phyloP scores from a whole-genome alignment of 352 stramenopile species.

The Globisporangium cylindrosporum region DNA sequence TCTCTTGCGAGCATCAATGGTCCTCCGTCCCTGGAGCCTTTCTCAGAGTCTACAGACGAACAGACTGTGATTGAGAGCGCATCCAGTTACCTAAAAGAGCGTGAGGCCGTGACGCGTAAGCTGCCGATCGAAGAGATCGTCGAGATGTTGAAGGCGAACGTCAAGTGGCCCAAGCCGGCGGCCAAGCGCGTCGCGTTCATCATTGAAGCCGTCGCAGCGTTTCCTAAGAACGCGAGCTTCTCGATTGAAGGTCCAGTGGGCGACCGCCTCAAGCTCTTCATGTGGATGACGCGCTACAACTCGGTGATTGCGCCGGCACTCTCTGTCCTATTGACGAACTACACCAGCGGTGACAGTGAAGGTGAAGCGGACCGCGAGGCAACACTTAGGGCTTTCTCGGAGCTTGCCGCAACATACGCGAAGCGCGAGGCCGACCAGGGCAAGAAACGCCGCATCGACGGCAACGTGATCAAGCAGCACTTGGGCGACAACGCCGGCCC shows the following conservation, averaged over 20 bases:
- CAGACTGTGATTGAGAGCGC: conserved; percentile 36
- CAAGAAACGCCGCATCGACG: conserved; percentile 38
- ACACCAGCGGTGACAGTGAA: neutral
- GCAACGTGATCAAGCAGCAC: conserved; percentile 36
- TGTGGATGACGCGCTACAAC: conserved; percentile 70
- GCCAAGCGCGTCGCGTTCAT: conserved; percentile 66
- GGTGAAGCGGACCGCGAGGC: conserved; percentile 15
- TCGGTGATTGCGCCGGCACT: conserved; percentile 50
- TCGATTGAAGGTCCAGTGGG: conserved; percentile 9
- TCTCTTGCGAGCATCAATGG: conserved; percentile 2
- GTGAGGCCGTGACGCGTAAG: conserved; percentile 21
- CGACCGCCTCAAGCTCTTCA: conserved; percentile 50
- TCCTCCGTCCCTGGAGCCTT: conserved; percentile 1
- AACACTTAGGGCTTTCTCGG: conserved; percentile 32
- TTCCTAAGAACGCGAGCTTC: conserved; percentile 24
- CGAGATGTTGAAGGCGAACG: conserved; percentile 71
- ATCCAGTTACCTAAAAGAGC: conserved; percentile 29
- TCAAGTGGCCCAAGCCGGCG: conserved; percentile 71
- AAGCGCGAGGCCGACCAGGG: conserved; percentile 23
- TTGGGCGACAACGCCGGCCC: conserved; percentile 34
- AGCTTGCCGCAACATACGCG: conserved; percentile 31
- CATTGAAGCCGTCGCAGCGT: conserved; percentile 56
- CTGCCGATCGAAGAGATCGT: conserved; percentile 46
- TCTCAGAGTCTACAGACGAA: conserved; percentile 22
- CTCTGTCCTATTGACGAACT: conserved; percentile 41